Conservation (phyloP, 2,329 filamentous ascomycete genomes). For the Alternaria tenuissima region DNA sequence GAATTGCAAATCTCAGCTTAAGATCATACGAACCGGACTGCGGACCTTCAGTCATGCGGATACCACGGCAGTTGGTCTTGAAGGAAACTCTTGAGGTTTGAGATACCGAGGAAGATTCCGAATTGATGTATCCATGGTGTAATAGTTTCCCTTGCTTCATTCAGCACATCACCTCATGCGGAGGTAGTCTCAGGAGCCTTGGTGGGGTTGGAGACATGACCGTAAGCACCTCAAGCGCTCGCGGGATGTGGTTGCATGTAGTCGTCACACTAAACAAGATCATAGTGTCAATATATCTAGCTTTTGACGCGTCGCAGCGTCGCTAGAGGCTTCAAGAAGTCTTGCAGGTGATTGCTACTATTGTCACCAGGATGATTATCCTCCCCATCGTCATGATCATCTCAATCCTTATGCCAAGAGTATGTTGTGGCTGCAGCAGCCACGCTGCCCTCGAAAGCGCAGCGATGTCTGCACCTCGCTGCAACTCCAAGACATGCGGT, state of each 20-base stretch:
- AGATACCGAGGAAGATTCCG: neutral
- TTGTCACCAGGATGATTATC: neutral
- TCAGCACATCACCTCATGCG: neutral
- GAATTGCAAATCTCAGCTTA: constrained; percentile 21
- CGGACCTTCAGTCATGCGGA: constrained; percentile 18
- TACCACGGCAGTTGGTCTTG: constrained; percentile 13
- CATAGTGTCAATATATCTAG: neutral
- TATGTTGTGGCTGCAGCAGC: neutral
- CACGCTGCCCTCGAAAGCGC: neutral
- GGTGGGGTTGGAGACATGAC: neutral
- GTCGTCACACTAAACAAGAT: neutral
- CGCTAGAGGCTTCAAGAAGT: neutral
- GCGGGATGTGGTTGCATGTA: neutral
- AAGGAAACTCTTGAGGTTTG: neutral
- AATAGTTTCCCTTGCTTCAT: neutral
- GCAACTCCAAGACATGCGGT: neutral
- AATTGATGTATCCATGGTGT: neutral
- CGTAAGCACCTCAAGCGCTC: neutral
- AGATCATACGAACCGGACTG: constrained; percentile 13
- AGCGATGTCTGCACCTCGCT: neutral
- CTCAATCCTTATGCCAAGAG: neutral
- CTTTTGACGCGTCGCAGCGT: neutral
- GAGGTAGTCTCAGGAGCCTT: neutral
- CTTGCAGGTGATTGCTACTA: neutral
- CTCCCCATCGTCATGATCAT: neutral